phyloP scores from a whole-genome alignment of 768 basidiomycete genomes.

The Tremella fuciformis region DNA sequence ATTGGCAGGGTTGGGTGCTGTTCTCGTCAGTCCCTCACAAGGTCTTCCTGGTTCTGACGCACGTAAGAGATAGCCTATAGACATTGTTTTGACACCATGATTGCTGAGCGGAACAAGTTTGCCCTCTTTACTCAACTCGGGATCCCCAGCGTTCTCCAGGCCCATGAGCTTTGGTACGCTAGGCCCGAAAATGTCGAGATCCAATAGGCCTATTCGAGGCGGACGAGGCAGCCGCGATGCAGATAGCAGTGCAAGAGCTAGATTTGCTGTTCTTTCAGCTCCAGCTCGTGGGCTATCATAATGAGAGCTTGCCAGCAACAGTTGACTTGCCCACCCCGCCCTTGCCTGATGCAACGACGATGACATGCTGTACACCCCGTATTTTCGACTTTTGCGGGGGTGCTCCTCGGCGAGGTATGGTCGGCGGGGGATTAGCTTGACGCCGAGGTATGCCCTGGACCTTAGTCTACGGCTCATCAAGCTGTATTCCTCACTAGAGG shows the following conservation, averaged over 20 bases:
- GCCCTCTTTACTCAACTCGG: slow-evolving; percentile 65
- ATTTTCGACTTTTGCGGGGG: slow-evolving; percentile 53
- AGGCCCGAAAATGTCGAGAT: slow-evolving; percentile 94
- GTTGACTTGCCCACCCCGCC: slow-evolving; percentile 97
- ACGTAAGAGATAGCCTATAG: slow-evolving; percentile 87
- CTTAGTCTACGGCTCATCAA: background rate
- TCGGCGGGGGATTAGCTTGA: slow-evolving; percentile 51
- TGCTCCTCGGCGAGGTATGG: slow-evolving; percentile 54
- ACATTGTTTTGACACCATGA: slow-evolving; percentile 90
- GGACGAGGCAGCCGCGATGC: slow-evolving; percentile 17
- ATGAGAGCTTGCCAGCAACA: slow-evolving; percentile 66
- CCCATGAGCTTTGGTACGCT: slow-evolving; percentile 92
- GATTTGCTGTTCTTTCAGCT: slow-evolving; percentile 18
- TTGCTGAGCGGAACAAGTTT: slow-evolving; percentile 78
- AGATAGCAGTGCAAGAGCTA: slow-evolving; percentile 64
- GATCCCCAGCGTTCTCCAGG: slow-evolving; percentile 72
- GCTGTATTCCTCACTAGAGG: slow-evolving; percentile 37
- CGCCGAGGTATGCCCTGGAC: slow-evolving; percentile 54
- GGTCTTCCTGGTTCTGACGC: slow-evolving; percentile 11
- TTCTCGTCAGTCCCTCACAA: slow-evolving; percentile 14
- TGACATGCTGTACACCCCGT: slow-evolving; percentile 69
- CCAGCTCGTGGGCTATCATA: background rate
- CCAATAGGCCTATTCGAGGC: slow-evolving; percentile 77
- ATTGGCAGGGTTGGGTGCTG: slow-evolving; percentile 56
- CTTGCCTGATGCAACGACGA: slow-evolving; percentile 87